Evolutionary conservation across 225 moss, liverwort and hornwort genomes (phyloP), one percentile per base, ranked within the genome.

Genomic region (Takakia lepidozioides): DNA sequence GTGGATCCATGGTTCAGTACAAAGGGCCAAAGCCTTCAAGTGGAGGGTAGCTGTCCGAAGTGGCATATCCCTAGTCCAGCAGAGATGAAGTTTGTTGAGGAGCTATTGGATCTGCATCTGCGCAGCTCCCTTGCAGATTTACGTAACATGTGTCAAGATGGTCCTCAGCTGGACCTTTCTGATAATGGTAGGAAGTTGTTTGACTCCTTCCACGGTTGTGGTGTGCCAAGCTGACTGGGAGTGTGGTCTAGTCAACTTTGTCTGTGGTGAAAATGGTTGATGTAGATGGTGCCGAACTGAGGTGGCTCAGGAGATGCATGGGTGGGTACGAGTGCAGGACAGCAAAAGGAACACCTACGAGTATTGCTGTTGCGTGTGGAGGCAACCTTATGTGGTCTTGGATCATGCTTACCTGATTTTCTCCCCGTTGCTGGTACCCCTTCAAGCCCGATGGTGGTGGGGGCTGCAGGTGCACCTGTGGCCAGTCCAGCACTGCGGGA

Each of bases 321-420:
- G 14, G 10, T 25, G 23, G 21, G 24, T 9, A 56, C 59, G n/a
- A 59, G 52, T 74, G 58, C 81, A 88, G 84, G 70, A 58, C 73
- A 84, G 45, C 73, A 84, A 27, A 81, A 75, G 47, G 88, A 88
- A 52, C 67, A 79, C 41, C 61, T 88, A 21, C 65, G 79, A 57
- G 84, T 88, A 47, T 58, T 84, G 40, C 68, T 84, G 13, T 62
- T 84, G 52, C 84, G 88, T 9, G 57, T 88, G 16, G 84, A 79
- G 46, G 82, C 81, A 19, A 61, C 61, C 37, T 43, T 88, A 27
- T 54, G 58, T 65, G 88, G 84, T 60, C 43, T 84, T 28, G 67
- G 79, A 49, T 75, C 84, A 15, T 84, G 79, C 50, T 75, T 88
- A 48, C 84, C 88, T 44, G 84, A 88, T 64, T 88, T 88, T 43